Conservation (phyloP, 169 alveolate genomes). For the Miamiensis avidus region DNA sequence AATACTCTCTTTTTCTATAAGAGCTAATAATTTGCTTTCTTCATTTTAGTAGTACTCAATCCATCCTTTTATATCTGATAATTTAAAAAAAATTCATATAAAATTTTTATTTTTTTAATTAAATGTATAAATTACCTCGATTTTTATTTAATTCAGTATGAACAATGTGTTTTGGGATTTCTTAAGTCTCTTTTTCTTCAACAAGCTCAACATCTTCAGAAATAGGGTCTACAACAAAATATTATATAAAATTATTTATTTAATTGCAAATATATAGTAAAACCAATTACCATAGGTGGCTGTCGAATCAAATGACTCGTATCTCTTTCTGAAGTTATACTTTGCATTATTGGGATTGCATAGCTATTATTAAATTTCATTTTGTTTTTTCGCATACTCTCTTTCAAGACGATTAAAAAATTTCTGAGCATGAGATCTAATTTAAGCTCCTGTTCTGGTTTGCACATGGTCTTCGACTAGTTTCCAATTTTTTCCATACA, state of each 20-base stretch:
- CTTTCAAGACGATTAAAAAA: slow-evolving; percentile 64
- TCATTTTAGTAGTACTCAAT: background rate
- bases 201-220: background rate
- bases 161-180: background rate
- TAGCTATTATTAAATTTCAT: background rate
- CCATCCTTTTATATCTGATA: background rate
- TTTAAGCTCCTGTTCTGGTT: slow-evolving; percentile 52
- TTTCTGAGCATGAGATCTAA: slow-evolving; percentile 76
- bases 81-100: too few species aligned
- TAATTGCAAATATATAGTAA: background rate
- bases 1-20: background rate
- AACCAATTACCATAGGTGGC: background rate
- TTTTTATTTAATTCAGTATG: background rate
- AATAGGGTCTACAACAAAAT: background rate
- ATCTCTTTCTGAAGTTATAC: background rate
- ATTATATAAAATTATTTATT: too few species aligned
- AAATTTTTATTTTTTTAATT: too few species aligned
- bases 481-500: slow-evolving; percentile 64
- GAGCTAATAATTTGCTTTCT: background rate
- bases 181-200: background rate
- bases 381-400: background rate
- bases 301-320: background rate
- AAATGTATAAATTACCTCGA: background rate
- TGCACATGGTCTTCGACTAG: slow-evolving; percentile 49
- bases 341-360: background rate